Evolutionary conservation across 2,329 filamentous ascomycete genomes (phyloP).

Genomic region (Allantophomopsis cytisporea): DNA sequence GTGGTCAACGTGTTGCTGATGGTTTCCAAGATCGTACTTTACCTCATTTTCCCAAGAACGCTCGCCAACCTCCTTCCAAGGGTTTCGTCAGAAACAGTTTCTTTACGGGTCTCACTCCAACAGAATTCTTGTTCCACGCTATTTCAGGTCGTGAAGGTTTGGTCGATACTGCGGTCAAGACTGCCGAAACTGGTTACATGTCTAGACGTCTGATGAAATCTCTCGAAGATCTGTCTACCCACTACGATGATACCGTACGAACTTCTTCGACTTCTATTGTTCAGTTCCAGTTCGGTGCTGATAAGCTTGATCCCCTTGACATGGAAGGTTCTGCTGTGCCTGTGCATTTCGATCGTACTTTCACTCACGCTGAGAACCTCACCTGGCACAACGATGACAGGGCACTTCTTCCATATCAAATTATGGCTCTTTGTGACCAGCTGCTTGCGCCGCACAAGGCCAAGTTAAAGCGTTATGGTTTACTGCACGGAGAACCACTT

Average conservation of each 20-base stretch:
- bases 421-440: slow-evolving; percentile 52
- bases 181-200: slow-evolving; percentile 98
- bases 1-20: slow-evolving; percentile 80
- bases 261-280: slow-evolving; percentile 83
- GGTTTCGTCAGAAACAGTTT: slow-evolving; percentile 97
- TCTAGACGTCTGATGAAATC: slow-evolving; percentile 97
- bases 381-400: slow-evolving; percentile 70
- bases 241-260: slow-evolving; percentile 89
- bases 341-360: slow-evolving; percentile 85
- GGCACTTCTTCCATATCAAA: slow-evolving; percentile 61
- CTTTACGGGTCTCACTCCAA: slow-evolving; percentile 79
- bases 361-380: slow-evolving; percentile 61
- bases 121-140: slow-evolving; percentile 95
- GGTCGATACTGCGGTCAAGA: slow-evolving; percentile 98
- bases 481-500: slow-evolving; percentile 48
- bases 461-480: slow-evolving; percentile 45
- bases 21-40: slow-evolving; percentile 93
- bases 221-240: slow-evolving; percentile 81
- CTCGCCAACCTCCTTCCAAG: slow-evolving; percentile 84
- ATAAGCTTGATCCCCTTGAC: slow-evolving; percentile 88
- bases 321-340: slow-evolving; percentile 94
- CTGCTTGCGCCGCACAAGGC: slow-evolving; percentile 55
- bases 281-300: slow-evolving; percentile 94
- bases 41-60: slow-evolving; percentile 90
- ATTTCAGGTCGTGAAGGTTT: slow-evolving; percentile 97